phyloP scores from a whole-genome alignment of 768 basidiomycete species.

The Lentinula raphanica region DNA sequence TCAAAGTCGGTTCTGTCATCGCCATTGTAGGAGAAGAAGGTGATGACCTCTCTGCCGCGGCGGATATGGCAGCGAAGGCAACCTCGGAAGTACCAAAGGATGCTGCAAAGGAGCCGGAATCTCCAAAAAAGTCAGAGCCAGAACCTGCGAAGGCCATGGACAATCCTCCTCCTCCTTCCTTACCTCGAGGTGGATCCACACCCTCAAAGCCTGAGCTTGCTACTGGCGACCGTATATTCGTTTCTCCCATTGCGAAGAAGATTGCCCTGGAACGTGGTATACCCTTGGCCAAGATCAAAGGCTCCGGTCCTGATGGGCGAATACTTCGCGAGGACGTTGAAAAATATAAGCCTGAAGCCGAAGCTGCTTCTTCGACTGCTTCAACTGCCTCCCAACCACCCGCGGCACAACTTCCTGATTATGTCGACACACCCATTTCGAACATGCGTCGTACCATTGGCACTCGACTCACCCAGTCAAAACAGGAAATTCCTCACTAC shows the following conservation, averaged over 20 bases:
- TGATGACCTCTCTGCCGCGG: constrained; percentile 84
- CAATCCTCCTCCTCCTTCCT: constrained; percentile 18
- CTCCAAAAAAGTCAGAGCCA: constrained; percentile 35
- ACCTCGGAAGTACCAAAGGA: constrained; percentile 38
- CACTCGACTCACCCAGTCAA: constrained; percentile 83
- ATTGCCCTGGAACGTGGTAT: constrained; percentile 93
- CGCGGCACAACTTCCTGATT: constrained; percentile 59
- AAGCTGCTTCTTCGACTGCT: constrained; percentile 38
- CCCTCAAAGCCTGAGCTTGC: constrained; percentile 52
- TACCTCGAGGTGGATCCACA: constrained; percentile 28
- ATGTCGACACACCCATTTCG: constrained; percentile 83
- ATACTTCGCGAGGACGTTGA: constrained; percentile 95
- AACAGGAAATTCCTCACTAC: constrained; percentile 94
- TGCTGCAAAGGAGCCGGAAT: constrained; percentile 29
- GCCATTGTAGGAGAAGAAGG: constrained; percentile 93
- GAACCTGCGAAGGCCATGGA: constrained; percentile 22
- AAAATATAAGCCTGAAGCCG: constrained; percentile 62
- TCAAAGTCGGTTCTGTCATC: constrained; percentile 83
- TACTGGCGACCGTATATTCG: constrained; percentile 82
- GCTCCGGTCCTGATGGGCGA: constrained; percentile 89
- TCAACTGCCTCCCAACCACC: constrained; percentile 30
- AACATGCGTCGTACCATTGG: constrained; percentile 97
- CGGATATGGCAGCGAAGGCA: constrained; percentile 64
- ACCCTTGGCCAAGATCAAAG: constrained; percentile 85
- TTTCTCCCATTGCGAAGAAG: constrained; percentile 94